Evolutionary conservation across 148 eudicot species (phyloP).

Genomic region (Pouteria glomerata): DNA sequence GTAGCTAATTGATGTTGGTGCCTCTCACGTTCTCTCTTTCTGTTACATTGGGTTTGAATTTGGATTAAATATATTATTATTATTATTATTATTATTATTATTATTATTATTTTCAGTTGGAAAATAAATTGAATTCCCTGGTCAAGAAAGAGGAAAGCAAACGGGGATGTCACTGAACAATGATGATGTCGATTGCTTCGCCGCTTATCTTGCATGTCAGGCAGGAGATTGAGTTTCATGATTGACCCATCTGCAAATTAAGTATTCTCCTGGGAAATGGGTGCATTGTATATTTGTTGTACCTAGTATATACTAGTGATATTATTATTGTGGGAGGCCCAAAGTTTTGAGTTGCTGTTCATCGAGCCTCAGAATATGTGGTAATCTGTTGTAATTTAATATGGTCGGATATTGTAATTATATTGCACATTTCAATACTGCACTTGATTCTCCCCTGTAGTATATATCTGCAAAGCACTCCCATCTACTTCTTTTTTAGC

Average conservation of each 20-base stretch:
- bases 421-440: neutral
- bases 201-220: no score
- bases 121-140: conserved; percentile 30
- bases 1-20: no score
- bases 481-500: no score
- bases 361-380: conserved; percentile 9
- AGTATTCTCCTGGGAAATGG: neutral
- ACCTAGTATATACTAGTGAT: conserved; percentile 8
- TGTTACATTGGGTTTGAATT: neutral
- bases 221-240: no score
- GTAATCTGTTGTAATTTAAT: conserved; percentile 23
- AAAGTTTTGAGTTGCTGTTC: conserved; percentile 13
- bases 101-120: conserved; percentile 41
- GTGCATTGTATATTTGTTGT: conserved; percentile 12
- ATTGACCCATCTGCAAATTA: neutral
- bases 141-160: conserved; percentile 29
- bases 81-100: no score
- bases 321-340: neutral
- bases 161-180: no score
- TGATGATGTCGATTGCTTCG: neutral
- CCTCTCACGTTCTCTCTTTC: no score
- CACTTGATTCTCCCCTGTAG: neutral
- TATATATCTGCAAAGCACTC: no score
- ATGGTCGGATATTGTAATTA: conserved; percentile 12
- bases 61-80: no score